Evolutionary conservation across 2,329 filamentous ascomycete genomes (phyloP), one percentile per base, ranked within the genome.

Genomic region (Fusarium sp.): DNA sequence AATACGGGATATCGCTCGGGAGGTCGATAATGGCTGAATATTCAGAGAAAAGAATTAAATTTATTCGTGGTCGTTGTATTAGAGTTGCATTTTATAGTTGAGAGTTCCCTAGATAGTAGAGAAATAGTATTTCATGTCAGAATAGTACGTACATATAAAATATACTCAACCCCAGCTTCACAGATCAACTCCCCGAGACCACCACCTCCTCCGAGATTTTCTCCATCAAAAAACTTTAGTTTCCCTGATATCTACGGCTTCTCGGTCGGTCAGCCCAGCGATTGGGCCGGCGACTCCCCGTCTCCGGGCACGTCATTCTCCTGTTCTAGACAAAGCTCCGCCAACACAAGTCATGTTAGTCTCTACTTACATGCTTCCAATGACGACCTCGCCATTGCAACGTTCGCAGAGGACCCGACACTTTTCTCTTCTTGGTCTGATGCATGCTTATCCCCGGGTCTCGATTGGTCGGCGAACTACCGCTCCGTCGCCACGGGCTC

Each of bases 231-330:
- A 25, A 6, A 27, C 22, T 20, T 17, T 45, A 47, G 8, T 1
- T 1, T 5, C 22, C 2, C 12, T 11, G 10, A 20, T 4, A 61
- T 73, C 27, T 20, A 52, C 66, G 66, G 71, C 37, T 1, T 75
- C 66, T 79, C 76, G 75, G 77, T 64, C 77, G 72, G 74, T 30
- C 14, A 11, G n/a, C 7, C 4, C 69, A 66, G 66, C 68, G 74
- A 78, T 78, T 78, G 76, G 76, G 38, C 30, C 57, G 63, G 38
- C 15, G 17, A 45, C 5, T 22, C 20, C 22, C 50, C 35, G 54
- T 59, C 56, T 61, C 65, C 43, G 66, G 54, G 72, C 75, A 79
- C 75, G 76, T 37, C 72, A 79, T 79, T 56, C 47, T 68, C 66
- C 69, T 60, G 20, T 65, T 68, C 27, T 45, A 58, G 70, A n/a